These are phyloP conservation scores for Kitagawia praeruptora DNA, from an alignment of 129 eudicot genomes.

Conservation along the genomic window DNA sequence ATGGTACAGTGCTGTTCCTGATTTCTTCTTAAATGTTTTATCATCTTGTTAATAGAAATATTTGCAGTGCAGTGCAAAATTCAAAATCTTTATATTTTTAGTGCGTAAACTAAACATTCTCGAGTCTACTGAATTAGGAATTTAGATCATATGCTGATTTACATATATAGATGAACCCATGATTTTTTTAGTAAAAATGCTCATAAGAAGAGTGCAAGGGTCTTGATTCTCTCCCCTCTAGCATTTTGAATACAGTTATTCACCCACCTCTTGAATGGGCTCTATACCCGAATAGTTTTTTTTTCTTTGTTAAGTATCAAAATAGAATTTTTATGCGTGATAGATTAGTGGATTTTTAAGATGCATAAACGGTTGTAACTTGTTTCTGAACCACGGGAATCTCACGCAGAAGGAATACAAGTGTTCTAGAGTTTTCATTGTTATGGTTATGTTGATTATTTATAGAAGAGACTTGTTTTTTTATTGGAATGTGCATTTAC, in stretches of 20 bases:
- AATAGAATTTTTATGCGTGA: neutral
- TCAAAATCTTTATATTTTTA: neutral
- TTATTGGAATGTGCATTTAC: neutral
- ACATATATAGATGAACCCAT: neutral
- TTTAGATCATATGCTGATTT: neutral
- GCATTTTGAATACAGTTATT: neutral
- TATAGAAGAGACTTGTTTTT: neutral
- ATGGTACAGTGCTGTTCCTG: constrained; percentile 1
- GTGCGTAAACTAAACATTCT: neutral
- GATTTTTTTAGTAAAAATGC: neutral
- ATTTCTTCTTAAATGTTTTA: neutral
- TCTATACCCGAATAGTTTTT: no score
- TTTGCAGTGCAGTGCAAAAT: neutral
- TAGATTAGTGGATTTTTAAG: neutral
- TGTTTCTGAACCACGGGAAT: neutral
- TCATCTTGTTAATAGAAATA: neutral
- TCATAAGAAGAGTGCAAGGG: neutral
- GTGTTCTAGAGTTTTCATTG: neutral
- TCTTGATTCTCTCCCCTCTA: neutral
- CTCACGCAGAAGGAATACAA: neutral
- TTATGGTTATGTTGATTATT: neutral
- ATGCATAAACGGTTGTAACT: neutral
- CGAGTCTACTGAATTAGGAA: neutral
- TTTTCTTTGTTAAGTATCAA: no score
- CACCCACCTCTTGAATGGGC: neutral